Evolutionary conservation across 352 stramenopile species (phyloP), one percentile per base, ranked within the genome.

Genomic region (Phytophthora constricta): DNA sequence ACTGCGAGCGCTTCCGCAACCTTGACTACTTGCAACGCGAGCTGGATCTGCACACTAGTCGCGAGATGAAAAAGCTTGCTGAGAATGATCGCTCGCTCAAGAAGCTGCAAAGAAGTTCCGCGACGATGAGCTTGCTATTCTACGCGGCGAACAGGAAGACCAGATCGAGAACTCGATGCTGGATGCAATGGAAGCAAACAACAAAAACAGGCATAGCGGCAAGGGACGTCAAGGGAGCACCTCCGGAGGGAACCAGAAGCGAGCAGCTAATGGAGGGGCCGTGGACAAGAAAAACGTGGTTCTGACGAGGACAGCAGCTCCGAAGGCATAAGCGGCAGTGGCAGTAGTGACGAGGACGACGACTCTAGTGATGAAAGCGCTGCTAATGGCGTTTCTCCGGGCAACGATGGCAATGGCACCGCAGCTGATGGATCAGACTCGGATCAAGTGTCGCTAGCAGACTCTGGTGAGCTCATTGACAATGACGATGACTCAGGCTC

Each of bases 11-110:
- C 4, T 98, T 98, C 69, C 88, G 97, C 28, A 99, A 99, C 72
- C 72, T 99, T 22, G 95, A 99, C 80, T 99, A 98, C 73, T 58
- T 99, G 56, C 92, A 99, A 81, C 82, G 90, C 22, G 93, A 99
- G 63, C 76, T 99, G 53, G 86, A 97, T 57, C 62, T 96, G 37
- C 93, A 97, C 75, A 93, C 91, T 51, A 86, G 77, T 16, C 77
- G 86, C 9, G 90, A 97, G 70, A 80, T 95, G 64, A 95, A 95
- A 68, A 91, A 95, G 58, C 70, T 96, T 1, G 87, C 91, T 0
- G 90, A 96, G 65, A 93, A 93, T 66, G 88, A 97, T 62, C 83
- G 91, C 8, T 91, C 86, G 16, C 87, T 97, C 58, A 98, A 97
- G 75, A 95, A 95, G 51, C 82, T 98, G 59, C 93, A 98, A 97